Evolutionary conservation across 805 yeast species (phyloP).

Genomic region (Sugiyamaella chiloensis): DNA sequence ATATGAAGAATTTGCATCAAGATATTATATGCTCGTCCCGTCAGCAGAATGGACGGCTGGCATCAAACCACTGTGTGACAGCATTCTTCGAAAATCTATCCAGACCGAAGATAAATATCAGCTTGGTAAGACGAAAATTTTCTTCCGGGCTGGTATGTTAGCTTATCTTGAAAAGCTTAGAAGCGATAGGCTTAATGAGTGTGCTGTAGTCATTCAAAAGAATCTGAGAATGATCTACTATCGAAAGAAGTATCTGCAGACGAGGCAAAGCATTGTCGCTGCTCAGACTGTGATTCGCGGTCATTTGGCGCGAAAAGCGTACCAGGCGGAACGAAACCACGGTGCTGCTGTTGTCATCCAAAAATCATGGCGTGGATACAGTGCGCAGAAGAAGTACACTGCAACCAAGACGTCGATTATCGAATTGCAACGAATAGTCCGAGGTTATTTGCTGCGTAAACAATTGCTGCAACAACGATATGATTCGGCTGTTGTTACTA

Average conservation of each 20-base stretch:
- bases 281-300: constrained; percentile 70
- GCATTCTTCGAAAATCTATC: constrained; percentile 62
- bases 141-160: constrained; percentile 94
- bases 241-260: constrained; percentile 58
- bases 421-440: constrained; percentile 54
- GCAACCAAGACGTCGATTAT: constrained; percentile 52
- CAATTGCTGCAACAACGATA: constrained; percentile 49
- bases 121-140: constrained; percentile 88
- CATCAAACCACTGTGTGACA: constrained; percentile 61
- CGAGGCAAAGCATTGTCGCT: constrained; percentile 49
- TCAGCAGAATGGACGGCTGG: constrained; percentile 64
- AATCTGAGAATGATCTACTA: constrained; percentile 62
- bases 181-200: constrained; percentile 67
- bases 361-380: constrained; percentile 46
- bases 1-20: constrained; percentile 84
- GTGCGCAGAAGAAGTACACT: constrained; percentile 50
- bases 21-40: constrained; percentile 79
- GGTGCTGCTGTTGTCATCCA: constrained; percentile 71
- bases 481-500: constrained; percentile 59
- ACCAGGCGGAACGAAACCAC: constrained; percentile 47
- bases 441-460: constrained; percentile 51
- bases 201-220: constrained; percentile 86
- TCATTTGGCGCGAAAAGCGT: constrained; percentile 51
- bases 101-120: constrained; percentile 68
- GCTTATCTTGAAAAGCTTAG: constrained; percentile 86